phyloP scores from a whole-genome alignment of 1,284 basidiomycete species.

The Ganoderma lucidum region DNA sequence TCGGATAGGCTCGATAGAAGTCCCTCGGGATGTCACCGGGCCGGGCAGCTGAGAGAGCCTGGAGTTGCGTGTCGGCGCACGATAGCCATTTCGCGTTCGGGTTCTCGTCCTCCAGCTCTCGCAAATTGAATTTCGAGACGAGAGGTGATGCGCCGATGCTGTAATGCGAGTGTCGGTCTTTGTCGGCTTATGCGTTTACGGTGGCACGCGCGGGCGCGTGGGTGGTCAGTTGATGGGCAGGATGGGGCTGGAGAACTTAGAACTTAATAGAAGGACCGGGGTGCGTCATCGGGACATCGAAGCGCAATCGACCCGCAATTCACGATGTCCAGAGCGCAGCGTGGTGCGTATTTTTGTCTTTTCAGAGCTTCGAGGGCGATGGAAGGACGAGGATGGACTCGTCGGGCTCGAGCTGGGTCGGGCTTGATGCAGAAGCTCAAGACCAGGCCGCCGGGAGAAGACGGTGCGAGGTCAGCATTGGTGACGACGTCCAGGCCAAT shows the following conservation, averaged over 20 bases:
- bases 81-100: constrained; percentile 2
- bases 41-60: not conserved
- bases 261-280: not conserved
- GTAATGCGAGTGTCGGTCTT: not conserved
- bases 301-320: not conserved
- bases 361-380: not conserved
- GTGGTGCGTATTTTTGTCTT: not conserved
- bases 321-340: not conserved
- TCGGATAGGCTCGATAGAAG: not conserved
- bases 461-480: not conserved
- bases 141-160: not conserved
- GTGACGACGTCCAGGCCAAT: not conserved
- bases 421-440: not conserved
- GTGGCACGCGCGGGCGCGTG: not conserved
- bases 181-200: not conserved
- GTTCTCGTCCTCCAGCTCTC: not conserved
- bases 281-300: not conserved
- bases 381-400: not conserved
- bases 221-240: not conserved
- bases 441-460: constrained; percentile 4
- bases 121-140: not conserved
- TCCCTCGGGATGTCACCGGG: not conserved
- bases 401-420: constrained; percentile 3
- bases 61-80: not conserved
- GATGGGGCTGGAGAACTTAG: not conserved